Evolutionary conservation across 257 asterid species (phyloP).

Genomic region (Gentiana straminea): DNA sequence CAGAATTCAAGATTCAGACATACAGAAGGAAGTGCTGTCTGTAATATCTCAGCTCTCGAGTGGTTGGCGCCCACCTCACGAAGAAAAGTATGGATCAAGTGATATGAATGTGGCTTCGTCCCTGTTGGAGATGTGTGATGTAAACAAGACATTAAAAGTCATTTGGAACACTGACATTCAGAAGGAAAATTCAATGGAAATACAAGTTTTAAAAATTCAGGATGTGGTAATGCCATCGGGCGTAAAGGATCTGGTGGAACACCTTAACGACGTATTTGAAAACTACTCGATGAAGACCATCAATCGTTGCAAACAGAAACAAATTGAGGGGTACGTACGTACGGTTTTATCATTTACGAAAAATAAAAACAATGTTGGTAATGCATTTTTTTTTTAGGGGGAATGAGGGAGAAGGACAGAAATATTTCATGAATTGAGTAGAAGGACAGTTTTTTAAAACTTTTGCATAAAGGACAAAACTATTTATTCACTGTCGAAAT

Average conservation of each 20-base stretch:
- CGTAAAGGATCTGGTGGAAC: slow-evolving; percentile 15
- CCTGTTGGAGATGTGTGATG: slow-evolving; percentile 21
- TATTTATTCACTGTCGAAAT: no score
- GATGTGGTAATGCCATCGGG: slow-evolving; percentile 24
- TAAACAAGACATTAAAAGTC: slow-evolving; percentile 22
- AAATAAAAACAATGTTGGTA: no score
- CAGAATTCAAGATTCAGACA: slow-evolving; percentile 13
- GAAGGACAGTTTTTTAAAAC: no score
- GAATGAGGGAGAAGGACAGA: no score
- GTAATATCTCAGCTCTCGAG: slow-evolving; percentile 39
- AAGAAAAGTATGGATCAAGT: slow-evolving; percentile 1
- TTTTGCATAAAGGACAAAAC: no score
- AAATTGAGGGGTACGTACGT: slow-evolving; percentile 14
- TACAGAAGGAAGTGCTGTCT: slow-evolving; percentile 24
- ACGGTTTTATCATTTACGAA: no score
- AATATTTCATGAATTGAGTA: no score
- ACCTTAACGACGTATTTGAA: slow-evolving; percentile 7
- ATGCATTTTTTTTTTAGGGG: no score
- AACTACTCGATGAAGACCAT: slow-evolving; percentile 11
- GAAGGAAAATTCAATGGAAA: slow-evolving; percentile 13
- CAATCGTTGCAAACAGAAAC: slow-evolving; percentile 13
- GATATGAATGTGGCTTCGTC: slow-evolving; percentile 11
- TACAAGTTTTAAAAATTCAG: slow-evolving; percentile 36
- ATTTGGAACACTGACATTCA: slow-evolving; percentile 41
- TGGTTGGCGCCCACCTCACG: slow-evolving; percentile 32